These are phyloP conservation scores for Suhomyces faveliae DNA, from an alignment of 805 yeast genomes.

Conservation along the genomic window DNA sequence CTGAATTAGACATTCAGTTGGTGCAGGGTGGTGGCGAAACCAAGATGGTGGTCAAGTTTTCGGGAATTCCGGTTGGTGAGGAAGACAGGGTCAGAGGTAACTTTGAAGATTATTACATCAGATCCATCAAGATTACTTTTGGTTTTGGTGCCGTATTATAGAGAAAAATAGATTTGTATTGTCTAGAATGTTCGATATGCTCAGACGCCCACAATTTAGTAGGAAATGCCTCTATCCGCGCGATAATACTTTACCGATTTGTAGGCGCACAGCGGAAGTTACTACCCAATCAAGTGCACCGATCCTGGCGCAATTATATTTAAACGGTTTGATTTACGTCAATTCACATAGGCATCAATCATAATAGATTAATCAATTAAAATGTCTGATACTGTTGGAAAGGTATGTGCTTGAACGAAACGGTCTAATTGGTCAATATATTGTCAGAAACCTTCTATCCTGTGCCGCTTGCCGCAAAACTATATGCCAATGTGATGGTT, in stretches of 20 bases:
- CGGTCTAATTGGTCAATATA: too few relatives aligned
- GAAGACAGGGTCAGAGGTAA: slow-evolving; percentile 83
- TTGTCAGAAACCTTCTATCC: too few relatives aligned
- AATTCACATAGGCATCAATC: too few relatives aligned
- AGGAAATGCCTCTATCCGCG: too few relatives aligned
- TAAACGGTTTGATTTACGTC: not conserved
- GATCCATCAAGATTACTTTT: slow-evolving; percentile 85
- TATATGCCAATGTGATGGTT: too few relatives aligned
- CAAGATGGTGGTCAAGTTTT: slow-evolving; percentile 69
- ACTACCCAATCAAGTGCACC: not conserved
- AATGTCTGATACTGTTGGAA: slow-evolving; percentile 23
- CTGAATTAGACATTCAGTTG: slow-evolving; percentile 63
- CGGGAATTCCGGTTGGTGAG: slow-evolving; percentile 93
- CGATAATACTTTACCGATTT: not conserved
- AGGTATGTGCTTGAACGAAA: too few relatives aligned
- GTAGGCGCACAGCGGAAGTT: not conserved
- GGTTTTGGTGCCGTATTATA: slow-evolving; percentile 93
- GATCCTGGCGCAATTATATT: not conserved
- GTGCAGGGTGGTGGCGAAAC: slow-evolving; percentile 86
- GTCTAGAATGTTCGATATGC: not conserved
- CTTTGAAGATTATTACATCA: slow-evolving; percentile 86
- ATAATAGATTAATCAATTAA: not conserved
- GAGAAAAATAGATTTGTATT: not conserved
- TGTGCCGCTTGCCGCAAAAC: too few relatives aligned
- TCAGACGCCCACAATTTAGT: too few relatives aligned